Conservation (phyloP, 805 yeast species). For the Lipomyces chichibuensis region DNA sequence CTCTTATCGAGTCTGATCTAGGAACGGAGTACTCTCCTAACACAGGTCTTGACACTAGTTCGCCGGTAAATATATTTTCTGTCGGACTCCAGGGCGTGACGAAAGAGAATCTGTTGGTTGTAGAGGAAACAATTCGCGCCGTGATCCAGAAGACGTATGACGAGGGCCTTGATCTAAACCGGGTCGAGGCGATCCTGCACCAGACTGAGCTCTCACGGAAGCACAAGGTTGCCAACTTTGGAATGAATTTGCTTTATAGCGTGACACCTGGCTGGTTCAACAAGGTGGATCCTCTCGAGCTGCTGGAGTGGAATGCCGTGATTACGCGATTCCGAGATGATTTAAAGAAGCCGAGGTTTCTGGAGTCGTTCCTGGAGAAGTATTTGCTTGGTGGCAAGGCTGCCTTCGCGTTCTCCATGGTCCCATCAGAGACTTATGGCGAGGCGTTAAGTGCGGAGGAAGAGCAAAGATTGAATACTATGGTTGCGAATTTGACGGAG, state of each 20-base stretch:
- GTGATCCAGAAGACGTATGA: slow-evolving; percentile 53
- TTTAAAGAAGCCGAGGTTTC: slow-evolving; percentile 60
- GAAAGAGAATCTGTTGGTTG: slow-evolving; percentile 49
- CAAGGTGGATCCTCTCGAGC: slow-evolving; percentile 71
- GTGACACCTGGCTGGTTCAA: slow-evolving; percentile 87
- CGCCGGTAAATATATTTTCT: slow-evolving; percentile 75
- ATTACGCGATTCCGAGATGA: slow-evolving; percentile 65
- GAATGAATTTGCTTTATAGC: slow-evolving; percentile 72
- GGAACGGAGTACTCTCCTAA: slow-evolving; percentile 88
- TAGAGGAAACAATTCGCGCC: slow-evolving; percentile 54
- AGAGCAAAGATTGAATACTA: slow-evolving; percentile 50
- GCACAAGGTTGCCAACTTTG: slow-evolving; percentile 88
- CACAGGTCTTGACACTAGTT: slow-evolving; percentile 81
- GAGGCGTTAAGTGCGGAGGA: slow-evolving; percentile 60
- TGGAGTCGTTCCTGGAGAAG: slow-evolving; percentile 60
- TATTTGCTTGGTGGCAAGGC: slow-evolving; percentile 57
- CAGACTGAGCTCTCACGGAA: slow-evolving; percentile 83
- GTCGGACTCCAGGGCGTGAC: slow-evolving; percentile 81
- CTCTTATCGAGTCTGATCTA: slow-evolving; percentile 78
- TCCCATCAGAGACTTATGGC: slow-evolving; percentile 64
- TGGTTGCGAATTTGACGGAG: slow-evolving; percentile 52
- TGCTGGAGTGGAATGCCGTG: slow-evolving; percentile 65
- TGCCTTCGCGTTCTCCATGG: slow-evolving; percentile 72
- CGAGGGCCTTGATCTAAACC: slow-evolving; percentile 55
- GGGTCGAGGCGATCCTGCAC: slow-evolving; percentile 84